Conservation (phyloP, 2,329 filamentous ascomycete species). For the Scedosporium boydii region DNA sequence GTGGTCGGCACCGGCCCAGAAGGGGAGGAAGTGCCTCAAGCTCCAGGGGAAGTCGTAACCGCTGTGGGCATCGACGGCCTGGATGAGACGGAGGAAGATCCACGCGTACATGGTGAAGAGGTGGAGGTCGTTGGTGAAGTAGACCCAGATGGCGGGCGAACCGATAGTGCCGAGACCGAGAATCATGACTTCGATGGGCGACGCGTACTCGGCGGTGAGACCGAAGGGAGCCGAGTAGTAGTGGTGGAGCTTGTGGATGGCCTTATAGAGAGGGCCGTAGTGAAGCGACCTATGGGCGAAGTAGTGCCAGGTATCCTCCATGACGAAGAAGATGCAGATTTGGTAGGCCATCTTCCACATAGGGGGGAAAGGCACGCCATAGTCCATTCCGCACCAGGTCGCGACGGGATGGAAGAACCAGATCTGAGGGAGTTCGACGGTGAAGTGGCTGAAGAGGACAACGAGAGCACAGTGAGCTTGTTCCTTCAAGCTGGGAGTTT, state of each 20-base stretch:
- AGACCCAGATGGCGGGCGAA: constrained; percentile 73
- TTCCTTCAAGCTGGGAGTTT: constrained; percentile 85
- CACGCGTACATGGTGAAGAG: constrained; percentile 96
- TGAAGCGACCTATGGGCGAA: constrained; percentile 90
- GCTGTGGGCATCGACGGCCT: constrained; percentile 95
- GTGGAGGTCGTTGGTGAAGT: constrained; percentile 77
- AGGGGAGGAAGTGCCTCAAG: constrained; percentile 86
- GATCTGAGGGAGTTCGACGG: constrained; percentile 95
- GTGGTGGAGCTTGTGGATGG: constrained; percentile 98
- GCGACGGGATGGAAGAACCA: constrained; percentile 98
- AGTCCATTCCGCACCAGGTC: constrained; percentile 82
- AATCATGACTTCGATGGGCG: constrained; percentile 92
- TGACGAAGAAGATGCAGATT: constrained; percentile 85
- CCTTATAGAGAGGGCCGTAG: constrained; percentile 90
- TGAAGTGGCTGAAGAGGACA: constrained; percentile 92
- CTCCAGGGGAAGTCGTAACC: constrained; percentile 99
- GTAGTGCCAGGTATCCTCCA: constrained; percentile 98
- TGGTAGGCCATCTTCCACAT: constrained; percentile 81
- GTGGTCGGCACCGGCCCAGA: constrained; percentile 96
- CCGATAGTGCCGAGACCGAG: constrained; percentile 82
- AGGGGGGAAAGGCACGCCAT: constrained; percentile 80
- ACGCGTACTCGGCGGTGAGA: constrained; percentile 92
- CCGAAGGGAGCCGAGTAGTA: constrained; percentile 97
- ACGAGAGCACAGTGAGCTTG: constrained; percentile 91
- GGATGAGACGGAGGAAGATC: constrained; percentile 88